A percentile compares a stretch with the other conserved stretches of the same genome.
phyloP scores from a whole-genome alignment of 257 asterid genomes.

The Scutellaria galericulata region DNA sequence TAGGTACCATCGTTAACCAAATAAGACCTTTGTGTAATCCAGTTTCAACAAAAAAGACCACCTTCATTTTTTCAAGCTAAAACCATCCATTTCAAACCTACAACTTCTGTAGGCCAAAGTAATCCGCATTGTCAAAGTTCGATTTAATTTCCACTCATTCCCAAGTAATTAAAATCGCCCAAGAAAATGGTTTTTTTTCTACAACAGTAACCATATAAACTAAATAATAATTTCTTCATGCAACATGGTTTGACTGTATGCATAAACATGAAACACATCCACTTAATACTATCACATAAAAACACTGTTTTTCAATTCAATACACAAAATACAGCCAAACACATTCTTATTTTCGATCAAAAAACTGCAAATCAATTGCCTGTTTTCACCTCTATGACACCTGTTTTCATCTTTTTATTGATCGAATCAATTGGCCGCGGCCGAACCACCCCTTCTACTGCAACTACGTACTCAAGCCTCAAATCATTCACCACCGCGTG shows the following conservation, averaged over 20 bases:
- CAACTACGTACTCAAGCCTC: constrained; percentile 90
- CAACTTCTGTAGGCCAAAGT: not conserved
- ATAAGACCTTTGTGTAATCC: not conserved
- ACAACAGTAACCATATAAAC: not conserved
- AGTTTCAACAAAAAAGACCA: not conserved
- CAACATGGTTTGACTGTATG: not conserved
- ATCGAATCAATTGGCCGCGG: constrained; percentile 77
- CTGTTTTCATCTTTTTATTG: constrained; percentile 91
- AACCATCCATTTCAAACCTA: not conserved
- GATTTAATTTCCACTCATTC: not conserved
- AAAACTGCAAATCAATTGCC: not conserved
- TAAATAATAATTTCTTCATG: not conserved
- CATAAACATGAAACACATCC: not conserved
- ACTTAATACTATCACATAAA: not conserved
- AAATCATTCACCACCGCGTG: constrained; percentile 76
- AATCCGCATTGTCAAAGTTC: not conserved
- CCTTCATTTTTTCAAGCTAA: not conserved
- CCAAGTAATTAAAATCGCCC: not conserved
- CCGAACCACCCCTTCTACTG: constrained; percentile 88
- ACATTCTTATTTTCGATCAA: not conserved
- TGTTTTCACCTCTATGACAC: constrained; percentile 73
- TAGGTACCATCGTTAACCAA: not conserved
- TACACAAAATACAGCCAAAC: not conserved
- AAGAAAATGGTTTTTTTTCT: not conserved
- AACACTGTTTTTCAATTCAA: not conserved